phyloP scores from a whole-genome alignment of 306 rosid genomes.

The Rosa lucieae region DNA sequence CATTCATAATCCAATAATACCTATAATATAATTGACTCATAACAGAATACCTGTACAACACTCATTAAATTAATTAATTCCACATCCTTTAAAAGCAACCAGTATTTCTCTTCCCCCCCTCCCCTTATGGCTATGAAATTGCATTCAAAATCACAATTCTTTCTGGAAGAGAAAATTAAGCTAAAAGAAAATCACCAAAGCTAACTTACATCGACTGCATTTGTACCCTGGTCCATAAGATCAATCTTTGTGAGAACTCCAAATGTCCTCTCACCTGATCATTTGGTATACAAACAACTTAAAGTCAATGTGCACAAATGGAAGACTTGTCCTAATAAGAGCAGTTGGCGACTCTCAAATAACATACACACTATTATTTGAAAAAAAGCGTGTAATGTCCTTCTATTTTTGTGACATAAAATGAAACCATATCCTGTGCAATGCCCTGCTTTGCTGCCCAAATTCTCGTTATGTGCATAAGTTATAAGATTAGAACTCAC shows the following conservation, averaged over 20 bases:
- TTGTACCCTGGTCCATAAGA: conserved; percentile 54
- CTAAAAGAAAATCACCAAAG: background rate
- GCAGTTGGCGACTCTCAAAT: background rate
- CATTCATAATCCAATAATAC: background rate
- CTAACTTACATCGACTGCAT: conserved; percentile 48
- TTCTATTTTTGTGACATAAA: background rate
- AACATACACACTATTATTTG: background rate
- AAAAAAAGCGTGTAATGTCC: background rate
- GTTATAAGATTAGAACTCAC: background rate
- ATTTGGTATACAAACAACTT: conserved; percentile 6
- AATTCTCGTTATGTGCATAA: background rate
- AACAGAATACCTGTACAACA: background rate
- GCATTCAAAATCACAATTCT: background rate
- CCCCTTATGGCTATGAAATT: no score
- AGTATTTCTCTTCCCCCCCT: no score
- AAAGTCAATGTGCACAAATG: background rate
- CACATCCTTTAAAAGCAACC: background rate
- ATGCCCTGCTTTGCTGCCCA: conserved; percentile 1
- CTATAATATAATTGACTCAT: background rate
- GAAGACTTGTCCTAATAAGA: background rate
- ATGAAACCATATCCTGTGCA: background rate
- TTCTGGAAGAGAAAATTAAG: background rate
- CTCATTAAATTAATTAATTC: background rate
- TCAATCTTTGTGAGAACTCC: conserved; percentile 53
- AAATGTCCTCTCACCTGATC: conserved; percentile 46